Conservation (phyloP, 2,329 filamentous ascomycete genomes). For the Shiraia sp. region DNA sequence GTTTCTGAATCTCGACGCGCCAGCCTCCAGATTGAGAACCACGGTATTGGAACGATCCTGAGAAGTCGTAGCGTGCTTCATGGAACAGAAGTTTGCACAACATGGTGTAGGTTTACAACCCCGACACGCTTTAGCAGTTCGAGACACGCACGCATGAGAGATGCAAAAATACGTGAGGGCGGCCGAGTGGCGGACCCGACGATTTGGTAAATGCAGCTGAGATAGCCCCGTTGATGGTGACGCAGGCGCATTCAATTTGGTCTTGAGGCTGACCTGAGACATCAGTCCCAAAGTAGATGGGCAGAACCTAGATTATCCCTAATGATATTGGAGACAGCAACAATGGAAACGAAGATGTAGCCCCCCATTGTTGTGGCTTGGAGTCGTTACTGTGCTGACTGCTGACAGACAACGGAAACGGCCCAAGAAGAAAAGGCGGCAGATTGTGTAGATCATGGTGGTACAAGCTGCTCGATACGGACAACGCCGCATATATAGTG, state of each 20-base stretch:
- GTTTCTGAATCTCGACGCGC: neutral
- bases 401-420: too few relatives aligned
- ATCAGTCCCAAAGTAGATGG: slow-evolving; percentile 4
- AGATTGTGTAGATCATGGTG: too few relatives aligned
- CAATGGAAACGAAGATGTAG: too few relatives aligned
- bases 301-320: too few relatives aligned
- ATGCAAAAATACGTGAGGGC: slow-evolving; percentile 9
- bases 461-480: too few relatives aligned
- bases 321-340: too few relatives aligned
- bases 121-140: slow-evolving; percentile 16
- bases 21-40: neutral
- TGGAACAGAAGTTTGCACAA: slow-evolving; percentile 22
- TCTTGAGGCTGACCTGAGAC: slow-evolving; percentile 17
- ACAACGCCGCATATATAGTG: too few relatives aligned
- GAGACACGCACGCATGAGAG: slow-evolving; percentile 20
- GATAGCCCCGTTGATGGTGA: slow-evolving; percentile 15
- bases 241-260: slow-evolving; percentile 8
- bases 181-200: slow-evolving; percentile 14
- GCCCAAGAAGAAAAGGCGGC: too few relatives aligned
- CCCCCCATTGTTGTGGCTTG: too few relatives aligned
- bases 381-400: too few relatives aligned
- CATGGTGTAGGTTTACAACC: slow-evolving; percentile 14
- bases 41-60: slow-evolving; percentile 1
- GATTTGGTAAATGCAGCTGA: slow-evolving; percentile 16
- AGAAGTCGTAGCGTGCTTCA: slow-evolving; percentile 9